Evolutionary conservation across 2,329 filamentous ascomycete genomes (phyloP), one percentile per base, ranked within the genome.

Genomic region (Aspergillus oerlinghausenensis): DNA sequence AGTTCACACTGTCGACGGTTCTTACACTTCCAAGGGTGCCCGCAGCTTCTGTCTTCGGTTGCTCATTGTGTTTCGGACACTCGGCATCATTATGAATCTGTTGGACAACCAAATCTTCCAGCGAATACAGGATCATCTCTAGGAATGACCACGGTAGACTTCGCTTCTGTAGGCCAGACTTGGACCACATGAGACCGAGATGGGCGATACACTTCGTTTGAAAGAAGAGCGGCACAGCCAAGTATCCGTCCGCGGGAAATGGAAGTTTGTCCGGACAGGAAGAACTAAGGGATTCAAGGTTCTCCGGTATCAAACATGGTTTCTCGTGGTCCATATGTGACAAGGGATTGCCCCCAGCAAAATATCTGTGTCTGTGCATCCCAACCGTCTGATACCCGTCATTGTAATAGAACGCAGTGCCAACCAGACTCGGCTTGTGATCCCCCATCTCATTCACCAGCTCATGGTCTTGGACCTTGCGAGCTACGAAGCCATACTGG

Each of bases 171-270:
- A 85, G 76, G n/a, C 84, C 86, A 58, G 87, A 80, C 47, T 76
- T 73, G 5, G 85, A 85, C 87, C 87, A 90, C 78, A 89, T 85
- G 68, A 87, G 77, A n/a, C 87, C 87, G 66, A 90, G 85, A 70
- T 89, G 84, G 23, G 84, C 86, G 63, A 88, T 82, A 66, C 84
- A 88, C 68, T 86, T 88, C 32, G 82, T 84, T 45, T 84, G 80
- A 3, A 81, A 80, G 61, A 86, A 88, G 1, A 90, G 74, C 0
- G 87, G 87, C 14, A 89, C 76, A 7, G 84, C 85, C 38, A 90
- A 77, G 66, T 88, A 89, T 2, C 85, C 84, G 64, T 89, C 87
- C 32, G 82, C 83, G 1, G 82, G 77, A 28, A 86, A 82, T 0
- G 85, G 82, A 11, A 88, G 71, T 51, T 77, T 70, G 64, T 87